Evolutionary conservation across 257 asterid species (phyloP).

Genomic region (Perilla frutescens): DNA sequence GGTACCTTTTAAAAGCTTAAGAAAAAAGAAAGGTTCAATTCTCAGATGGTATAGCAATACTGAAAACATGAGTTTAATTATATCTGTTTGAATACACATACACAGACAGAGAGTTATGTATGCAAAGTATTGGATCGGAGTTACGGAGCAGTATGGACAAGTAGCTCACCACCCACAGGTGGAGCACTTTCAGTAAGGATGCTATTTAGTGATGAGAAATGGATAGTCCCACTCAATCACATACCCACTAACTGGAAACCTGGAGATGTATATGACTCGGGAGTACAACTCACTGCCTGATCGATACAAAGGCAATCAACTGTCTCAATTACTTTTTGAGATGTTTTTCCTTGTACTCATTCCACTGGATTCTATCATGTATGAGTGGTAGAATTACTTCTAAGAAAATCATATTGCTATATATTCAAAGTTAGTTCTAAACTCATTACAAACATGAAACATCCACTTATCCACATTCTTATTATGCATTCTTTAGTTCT

Average conservation of each 20-base stretch:
- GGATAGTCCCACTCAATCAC: conserved; percentile 68
- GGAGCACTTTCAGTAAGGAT: conserved; percentile 78
- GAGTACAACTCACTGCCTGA: conserved; percentile 67
- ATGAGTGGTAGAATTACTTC: not conserved
- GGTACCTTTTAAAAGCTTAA: conserved; percentile 43
- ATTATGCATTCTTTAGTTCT: not conserved
- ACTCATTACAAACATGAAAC: not conserved
- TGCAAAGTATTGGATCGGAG: conserved; percentile 74
- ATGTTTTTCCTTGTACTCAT: conserved; percentile 2
- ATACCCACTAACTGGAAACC: conserved; percentile 78
- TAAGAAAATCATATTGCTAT: not conserved
- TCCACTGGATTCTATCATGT: conserved; percentile 21
- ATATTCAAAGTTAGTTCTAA: conserved; percentile 7
- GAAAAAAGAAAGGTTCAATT: not conserved
- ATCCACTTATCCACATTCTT: not conserved
- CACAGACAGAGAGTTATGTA: conserved; percentile 61
- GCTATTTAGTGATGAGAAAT: conserved; percentile 68
- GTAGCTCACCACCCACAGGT: conserved; percentile 59
- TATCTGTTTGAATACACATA: not conserved
- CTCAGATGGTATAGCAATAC: not conserved
- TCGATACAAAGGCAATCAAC: conserved; percentile 3
- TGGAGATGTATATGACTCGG: conserved; percentile 77
- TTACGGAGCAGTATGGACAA: conserved; percentile 81
- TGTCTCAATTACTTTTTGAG: conserved; percentile 19
- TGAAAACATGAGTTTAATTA: no score